Evolutionary conservation across 2,329 filamentous ascomycete species (phyloP).

Genomic region (Onygenales sp.): DNA sequence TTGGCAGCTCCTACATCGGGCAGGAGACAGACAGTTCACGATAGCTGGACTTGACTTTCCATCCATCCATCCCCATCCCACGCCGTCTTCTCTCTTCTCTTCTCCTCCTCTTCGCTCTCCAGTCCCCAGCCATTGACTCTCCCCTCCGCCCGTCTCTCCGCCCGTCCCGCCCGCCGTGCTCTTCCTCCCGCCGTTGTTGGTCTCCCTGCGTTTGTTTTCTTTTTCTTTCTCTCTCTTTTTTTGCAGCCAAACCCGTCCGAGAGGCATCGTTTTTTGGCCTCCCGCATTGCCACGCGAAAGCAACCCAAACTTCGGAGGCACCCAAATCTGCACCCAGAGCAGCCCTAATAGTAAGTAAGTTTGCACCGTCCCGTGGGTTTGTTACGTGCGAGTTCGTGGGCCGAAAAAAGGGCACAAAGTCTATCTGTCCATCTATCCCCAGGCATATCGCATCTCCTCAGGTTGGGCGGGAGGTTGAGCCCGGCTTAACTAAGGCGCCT

Average conservation of each 20-base stretch:
- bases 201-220: slow-evolving; percentile 10
- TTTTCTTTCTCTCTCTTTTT: slow-evolving; percentile 9
- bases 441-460: too few species aligned
- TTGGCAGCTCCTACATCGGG: too few species aligned
- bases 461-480: too few species aligned
- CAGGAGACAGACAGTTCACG: too few species aligned
- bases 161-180: background rate
- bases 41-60: background rate
- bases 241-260: background rate
- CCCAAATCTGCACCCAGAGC: too few species aligned
- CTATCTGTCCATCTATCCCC: background rate
- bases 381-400: background rate
- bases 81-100: background rate
- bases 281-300: too few species aligned
- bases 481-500: too few species aligned
- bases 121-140: background rate
- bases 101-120: background rate
- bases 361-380: background rate
- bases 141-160: background rate
- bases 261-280: too few species aligned
- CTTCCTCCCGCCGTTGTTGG: slow-evolving; percentile 1
- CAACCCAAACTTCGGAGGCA: too few species aligned
- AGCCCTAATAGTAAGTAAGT: too few species aligned
- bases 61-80: background rate
- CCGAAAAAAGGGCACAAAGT: background rate